phyloP scores from a whole-genome alignment of 2,329 filamentous ascomycete genomes.

The Alternaria sp. region DNA sequence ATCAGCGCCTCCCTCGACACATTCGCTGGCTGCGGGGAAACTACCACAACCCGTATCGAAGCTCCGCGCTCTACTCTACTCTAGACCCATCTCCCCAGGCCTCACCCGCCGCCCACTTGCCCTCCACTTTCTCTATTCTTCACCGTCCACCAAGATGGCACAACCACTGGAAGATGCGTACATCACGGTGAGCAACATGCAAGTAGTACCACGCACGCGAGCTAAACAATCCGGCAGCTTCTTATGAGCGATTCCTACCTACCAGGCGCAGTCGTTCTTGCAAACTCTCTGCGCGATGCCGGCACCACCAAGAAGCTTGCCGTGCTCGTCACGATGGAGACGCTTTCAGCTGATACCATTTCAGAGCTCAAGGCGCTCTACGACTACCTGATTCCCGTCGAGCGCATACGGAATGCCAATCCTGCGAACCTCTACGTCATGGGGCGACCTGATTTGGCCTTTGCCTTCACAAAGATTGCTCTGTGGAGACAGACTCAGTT shows the following conservation, averaged over 20 bases:
- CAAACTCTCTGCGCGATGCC: conserved; percentile 91
- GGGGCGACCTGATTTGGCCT: conserved; percentile 87
- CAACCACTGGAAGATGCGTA: conserved; percentile 64
- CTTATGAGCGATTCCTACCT: conserved; percentile 91
- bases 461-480: conserved; percentile 94
- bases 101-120: background rate
- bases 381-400: conserved; percentile 86
- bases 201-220: conserved; percentile 27
- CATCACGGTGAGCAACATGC: conserved; percentile 62
- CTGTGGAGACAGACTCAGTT: conserved; percentile 93
- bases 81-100: background rate
- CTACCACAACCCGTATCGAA: conserved; percentile 19
- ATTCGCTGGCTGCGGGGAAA: conserved; percentile 35
- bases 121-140: conserved; percentile 1
- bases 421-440: conserved; percentile 88
- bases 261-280: conserved; percentile 90
- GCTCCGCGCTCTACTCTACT: conserved; percentile 5
- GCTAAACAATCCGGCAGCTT: conserved; percentile 65
- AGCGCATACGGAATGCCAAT: conserved; percentile 75
- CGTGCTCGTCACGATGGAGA: conserved; percentile 81
- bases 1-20: conserved; percentile 31
- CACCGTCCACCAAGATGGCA: conserved; percentile 36
- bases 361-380: conserved; percentile 82
- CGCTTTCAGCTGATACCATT: conserved; percentile 75
- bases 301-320: conserved; percentile 86